A percentile compares a stretch with the other conserved stretches of the same genome.
phyloP scores from a whole-genome alignment of 208 protist genomes.

The Angomonas deanei region DNA sequence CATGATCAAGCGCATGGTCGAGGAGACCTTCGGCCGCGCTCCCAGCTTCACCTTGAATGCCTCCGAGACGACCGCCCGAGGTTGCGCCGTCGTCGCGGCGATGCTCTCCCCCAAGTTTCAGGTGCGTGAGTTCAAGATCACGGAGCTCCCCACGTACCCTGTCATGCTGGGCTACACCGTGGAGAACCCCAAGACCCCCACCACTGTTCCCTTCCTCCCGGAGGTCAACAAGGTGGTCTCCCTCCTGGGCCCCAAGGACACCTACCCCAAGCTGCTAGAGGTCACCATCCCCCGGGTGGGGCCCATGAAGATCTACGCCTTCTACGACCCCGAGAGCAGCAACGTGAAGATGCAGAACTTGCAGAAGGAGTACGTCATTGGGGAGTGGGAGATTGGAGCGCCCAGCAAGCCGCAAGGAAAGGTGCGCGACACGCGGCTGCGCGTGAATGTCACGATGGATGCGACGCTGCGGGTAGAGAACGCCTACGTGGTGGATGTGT shows the following conservation, averaged over 20 bases:
- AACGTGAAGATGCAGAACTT: slow-evolving; percentile 35
- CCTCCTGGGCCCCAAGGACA: slow-evolving; percentile 47
- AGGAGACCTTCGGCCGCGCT: slow-evolving; percentile 52
- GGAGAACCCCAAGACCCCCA: slow-evolving; percentile 47
- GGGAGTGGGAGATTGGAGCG: slow-evolving; percentile 61
- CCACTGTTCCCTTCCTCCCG: slow-evolving; percentile 67
- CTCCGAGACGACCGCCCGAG: slow-evolving; percentile 81
- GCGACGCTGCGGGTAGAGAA: slow-evolving; percentile 63
- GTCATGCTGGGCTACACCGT: slow-evolving; percentile 77
- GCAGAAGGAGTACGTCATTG: slow-evolving; percentile 44
- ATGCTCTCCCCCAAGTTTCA: slow-evolving; percentile 90
- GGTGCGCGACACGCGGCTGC: slow-evolving; percentile 54
- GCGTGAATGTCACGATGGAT: slow-evolving; percentile 53
- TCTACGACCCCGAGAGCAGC: slow-evolving; percentile 61
- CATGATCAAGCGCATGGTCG: slow-evolving; percentile 66
- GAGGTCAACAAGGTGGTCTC: slow-evolving; percentile 84
- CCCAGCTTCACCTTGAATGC: slow-evolving; percentile 88
- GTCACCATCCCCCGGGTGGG: slow-evolving; percentile 61
- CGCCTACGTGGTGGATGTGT: slow-evolving; percentile 57
- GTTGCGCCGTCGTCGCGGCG: slow-evolving; percentile 78
- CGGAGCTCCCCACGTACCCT: slow-evolving; percentile 71
- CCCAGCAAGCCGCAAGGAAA: slow-evolving; percentile 27
- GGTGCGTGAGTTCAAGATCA: slow-evolving; percentile 80
- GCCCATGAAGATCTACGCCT: slow-evolving; percentile 77
- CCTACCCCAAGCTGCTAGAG: slow-evolving; percentile 77